These are phyloP conservation scores for Colletotrichum costaricense DNA, from an alignment of 2,329 filamentous ascomycete genomes.

Conservation along the genomic window DNA sequence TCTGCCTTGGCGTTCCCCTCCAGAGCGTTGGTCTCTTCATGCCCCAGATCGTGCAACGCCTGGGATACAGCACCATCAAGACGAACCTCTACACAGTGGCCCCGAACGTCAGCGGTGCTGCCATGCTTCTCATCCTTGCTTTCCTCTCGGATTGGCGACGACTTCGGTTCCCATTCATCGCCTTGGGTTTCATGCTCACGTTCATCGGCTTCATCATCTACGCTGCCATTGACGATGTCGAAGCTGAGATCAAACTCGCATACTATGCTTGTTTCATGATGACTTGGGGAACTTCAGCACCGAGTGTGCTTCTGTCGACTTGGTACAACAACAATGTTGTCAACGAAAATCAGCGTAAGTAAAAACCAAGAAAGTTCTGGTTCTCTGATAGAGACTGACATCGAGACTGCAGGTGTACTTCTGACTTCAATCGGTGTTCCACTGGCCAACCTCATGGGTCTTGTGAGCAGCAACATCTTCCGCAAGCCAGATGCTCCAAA, in stretches of 20 bases:
- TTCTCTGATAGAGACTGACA: not conserved
- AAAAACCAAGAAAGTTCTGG: constrained; percentile 60
- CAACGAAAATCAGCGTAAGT: constrained; percentile 77
- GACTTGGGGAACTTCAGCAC: constrained; percentile 82
- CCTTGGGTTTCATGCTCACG: constrained; percentile 78
- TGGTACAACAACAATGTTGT: constrained; percentile 87
- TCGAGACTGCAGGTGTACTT: not conserved
- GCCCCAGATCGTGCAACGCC: constrained; percentile 59
- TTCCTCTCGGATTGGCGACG: constrained; percentile 75
- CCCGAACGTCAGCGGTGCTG: constrained; percentile 79
- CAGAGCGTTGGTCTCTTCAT: constrained; percentile 66
- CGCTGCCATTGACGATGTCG: constrained; percentile 72
- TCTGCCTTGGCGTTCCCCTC: constrained; percentile 69
- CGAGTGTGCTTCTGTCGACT: constrained; percentile 74
- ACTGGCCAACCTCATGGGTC: constrained; percentile 80
- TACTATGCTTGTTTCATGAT: constrained; percentile 80
- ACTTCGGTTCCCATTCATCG: constrained; percentile 72
- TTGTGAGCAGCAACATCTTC: constrained; percentile 78
- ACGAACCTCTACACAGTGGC: constrained; percentile 87
- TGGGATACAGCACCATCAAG: constrained; percentile 61
- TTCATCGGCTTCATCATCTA: constrained; percentile 85
- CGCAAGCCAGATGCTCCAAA: constrained; percentile 71
- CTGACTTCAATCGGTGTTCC: constrained; percentile 73
- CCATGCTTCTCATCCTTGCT: constrained; percentile 77
- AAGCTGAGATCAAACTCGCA: constrained; percentile 56